Evolutionary conservation across 441 rosid genomes (phyloP).

Genomic region (Adansonia gregorii): DNA sequence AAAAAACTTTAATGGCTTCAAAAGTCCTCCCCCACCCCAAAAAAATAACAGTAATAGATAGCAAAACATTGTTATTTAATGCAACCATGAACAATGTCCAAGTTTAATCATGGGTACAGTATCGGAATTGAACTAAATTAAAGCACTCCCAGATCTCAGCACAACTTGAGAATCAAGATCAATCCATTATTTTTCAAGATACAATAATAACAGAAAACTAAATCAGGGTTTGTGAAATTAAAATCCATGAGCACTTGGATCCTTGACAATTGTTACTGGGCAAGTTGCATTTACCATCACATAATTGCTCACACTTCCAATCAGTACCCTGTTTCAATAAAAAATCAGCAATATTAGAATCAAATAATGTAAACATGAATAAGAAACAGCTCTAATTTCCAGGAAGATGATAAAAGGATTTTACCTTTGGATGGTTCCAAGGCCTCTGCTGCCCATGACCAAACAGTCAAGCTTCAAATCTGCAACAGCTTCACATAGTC

Average conservation of each 20-base stretch:
- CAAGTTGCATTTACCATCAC: slow-evolving; percentile 35
- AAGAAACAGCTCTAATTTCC: background rate
- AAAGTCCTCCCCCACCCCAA: background rate
- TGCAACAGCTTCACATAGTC: slow-evolving; percentile 37
- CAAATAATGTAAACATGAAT: background rate
- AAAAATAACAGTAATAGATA: background rate
- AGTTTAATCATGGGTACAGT: background rate
- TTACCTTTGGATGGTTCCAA: slow-evolving; percentile 48
- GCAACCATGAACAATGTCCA: slow-evolving; percentile 4
- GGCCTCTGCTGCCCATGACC: slow-evolving; percentile 55
- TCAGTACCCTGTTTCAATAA: slow-evolving; percentile 34
- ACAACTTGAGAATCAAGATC: background rate
- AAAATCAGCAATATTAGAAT: background rate
- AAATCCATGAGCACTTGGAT: slow-evolving; percentile 21
- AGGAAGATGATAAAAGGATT: background rate
- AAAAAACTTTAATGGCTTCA: background rate
- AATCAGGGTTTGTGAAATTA: background rate
- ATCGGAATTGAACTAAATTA: background rate
- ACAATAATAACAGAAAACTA: background rate
- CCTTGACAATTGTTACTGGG: slow-evolving; percentile 39
- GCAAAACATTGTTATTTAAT: background rate
- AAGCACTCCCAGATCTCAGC: slow-evolving; percentile 8
- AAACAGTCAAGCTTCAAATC: slow-evolving; percentile 43
- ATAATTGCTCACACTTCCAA: slow-evolving; percentile 39
- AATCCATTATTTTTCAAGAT: background rate